Base-by-base conservation (phyloP, 2,329 filamentous ascomycete genomes). In the Phoma herbarum region DNA sequence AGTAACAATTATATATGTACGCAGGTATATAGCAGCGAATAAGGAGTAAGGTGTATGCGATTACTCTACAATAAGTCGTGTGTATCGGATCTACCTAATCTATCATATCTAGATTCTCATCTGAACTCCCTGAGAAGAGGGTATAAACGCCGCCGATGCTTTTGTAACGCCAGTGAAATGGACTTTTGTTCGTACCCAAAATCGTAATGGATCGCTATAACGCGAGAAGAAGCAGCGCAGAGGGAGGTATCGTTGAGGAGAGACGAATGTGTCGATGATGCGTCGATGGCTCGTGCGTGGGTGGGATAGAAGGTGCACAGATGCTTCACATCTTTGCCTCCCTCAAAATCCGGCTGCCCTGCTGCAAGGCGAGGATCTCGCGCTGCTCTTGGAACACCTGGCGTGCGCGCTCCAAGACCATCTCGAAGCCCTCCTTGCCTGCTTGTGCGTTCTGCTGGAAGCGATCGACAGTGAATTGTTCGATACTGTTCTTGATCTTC, bases 401-500 rank as follows among this genome's bases (percentile, higher is more conserved):
- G 66, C 94, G 84, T 78, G 92, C 96, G 89, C 97, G 97, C 75
- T 92, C 91, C 29, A 99, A 84, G 9, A 99, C 95, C 62, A 90
- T 87, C 82, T 99, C 95, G 75, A 99, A 99, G 1, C 95, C 95
- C 79, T 98, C 93, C 64, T 90, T 88, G 64, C 95, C 95, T 80
- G 92, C 93, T 67, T 84, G 84, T 23, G 95, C 94, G 73, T 99
- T 99, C 79, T 99, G 92, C 67, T 88, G 86, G 82, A 99, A 99
- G 53, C 92, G 84, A 65, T 90, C 90, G 43, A 98, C 90, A 41
- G 93, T 90, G 51, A 91, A 88, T 70, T 98, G 93, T 82, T 99
- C 95, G 70, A 99, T 96, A 76, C 89, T 92, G 80, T 95, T 97
- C 84, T 92, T 95, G 76, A 98, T 93, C 75, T 93, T 92, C 80